Conservation (phyloP, 2,329 filamentous ascomycete species). For the Pseudohalonectria lignicola region DNA sequence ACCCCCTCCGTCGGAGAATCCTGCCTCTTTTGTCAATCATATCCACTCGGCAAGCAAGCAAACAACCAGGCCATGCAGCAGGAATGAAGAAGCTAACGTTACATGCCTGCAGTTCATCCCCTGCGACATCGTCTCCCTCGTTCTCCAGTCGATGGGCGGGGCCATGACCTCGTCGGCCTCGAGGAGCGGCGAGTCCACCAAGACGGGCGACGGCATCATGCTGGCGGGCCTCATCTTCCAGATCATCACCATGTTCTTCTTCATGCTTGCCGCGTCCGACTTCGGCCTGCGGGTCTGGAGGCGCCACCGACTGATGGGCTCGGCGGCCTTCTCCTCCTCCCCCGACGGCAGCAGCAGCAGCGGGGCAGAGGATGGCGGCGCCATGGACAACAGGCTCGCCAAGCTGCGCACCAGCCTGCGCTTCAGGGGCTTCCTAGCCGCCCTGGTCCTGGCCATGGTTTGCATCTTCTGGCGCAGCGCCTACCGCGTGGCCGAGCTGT, state of each 20-base stretch:
- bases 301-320: conserved; percentile 21
- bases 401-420: conserved; percentile 25
- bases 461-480: conserved; percentile 54
- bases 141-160: conserved; percentile 51
- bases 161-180: conserved; percentile 34
- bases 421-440: conserved; percentile 44
- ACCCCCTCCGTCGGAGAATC: no score
- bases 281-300: conserved; percentile 32
- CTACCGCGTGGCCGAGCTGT: conserved; percentile 56
- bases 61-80: no score
- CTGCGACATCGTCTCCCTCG: conserved; percentile 49
- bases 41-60: no score
- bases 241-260: conserved; percentile 43
- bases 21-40: no score
- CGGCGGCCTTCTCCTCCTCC: conserved; percentile 14
- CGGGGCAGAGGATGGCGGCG: conserved; percentile 4
- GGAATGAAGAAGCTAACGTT: no score
- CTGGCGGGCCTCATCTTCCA: conserved; percentile 54
- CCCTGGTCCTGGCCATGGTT: conserved; percentile 45
- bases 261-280: conserved; percentile 37
- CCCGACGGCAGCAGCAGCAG: background rate
- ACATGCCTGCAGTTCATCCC: conserved; percentile 50
- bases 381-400: conserved; percentile 22
- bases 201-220: conserved; percentile 48
- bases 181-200: conserved; percentile 20